A percentile compares a stretch with the other conserved stretches of the same genome.
phyloP scores from a whole-genome alignment of 805 yeast genomes.

The Starmerella gropengiesseri region DNA sequence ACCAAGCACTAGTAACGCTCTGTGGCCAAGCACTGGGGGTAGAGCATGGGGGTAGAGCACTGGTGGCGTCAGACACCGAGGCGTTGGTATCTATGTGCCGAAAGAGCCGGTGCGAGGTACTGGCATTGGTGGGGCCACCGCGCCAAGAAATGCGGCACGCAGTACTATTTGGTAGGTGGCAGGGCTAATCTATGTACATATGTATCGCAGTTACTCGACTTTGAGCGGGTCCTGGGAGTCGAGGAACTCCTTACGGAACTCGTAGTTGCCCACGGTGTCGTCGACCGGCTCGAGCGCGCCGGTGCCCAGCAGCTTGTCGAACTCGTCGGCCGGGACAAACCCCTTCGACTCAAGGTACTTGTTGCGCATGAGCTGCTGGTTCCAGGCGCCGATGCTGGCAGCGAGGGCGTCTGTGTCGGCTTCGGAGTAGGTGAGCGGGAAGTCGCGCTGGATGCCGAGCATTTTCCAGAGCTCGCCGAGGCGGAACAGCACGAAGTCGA shows the following conservation, averaged over 20 bases:
- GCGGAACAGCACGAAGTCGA: slow-evolving; percentile 21
- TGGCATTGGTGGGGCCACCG: too few species aligned
- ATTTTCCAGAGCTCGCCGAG: slow-evolving; percentile 20
- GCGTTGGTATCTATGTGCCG: too few species aligned
- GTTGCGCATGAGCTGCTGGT: slow-evolving; percentile 50
- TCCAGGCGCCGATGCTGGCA: slow-evolving; percentile 51
- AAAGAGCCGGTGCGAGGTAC: too few species aligned
- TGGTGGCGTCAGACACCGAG: too few species aligned
- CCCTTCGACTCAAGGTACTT: slow-evolving; percentile 90
- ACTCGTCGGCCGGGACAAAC: slow-evolving; percentile 93
- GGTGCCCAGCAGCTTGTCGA: slow-evolving; percentile 53
- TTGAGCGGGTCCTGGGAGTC: slow-evolving; percentile 18
- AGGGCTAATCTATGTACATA: neutral
- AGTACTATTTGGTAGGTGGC: too few species aligned
- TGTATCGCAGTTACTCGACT: neutral
- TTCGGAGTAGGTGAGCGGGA: slow-evolving; percentile 53
- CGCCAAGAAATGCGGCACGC: too few species aligned
- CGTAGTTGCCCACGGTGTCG: slow-evolving; percentile 41
- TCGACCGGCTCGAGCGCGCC: slow-evolving; percentile 56
- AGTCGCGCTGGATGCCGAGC: slow-evolving; percentile 26
- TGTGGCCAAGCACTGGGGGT: too few species aligned
- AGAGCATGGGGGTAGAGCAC: too few species aligned
- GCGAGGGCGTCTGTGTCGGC: slow-evolving; percentile 50
- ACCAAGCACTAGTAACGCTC: too few species aligned
- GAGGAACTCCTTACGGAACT: slow-evolving; percentile 23